A percentile compares a stretch with the other conserved stretches of the same genome.
phyloP scores from a whole-genome alignment of 805 yeast genomes.

The Barnettozyma californica region DNA sequence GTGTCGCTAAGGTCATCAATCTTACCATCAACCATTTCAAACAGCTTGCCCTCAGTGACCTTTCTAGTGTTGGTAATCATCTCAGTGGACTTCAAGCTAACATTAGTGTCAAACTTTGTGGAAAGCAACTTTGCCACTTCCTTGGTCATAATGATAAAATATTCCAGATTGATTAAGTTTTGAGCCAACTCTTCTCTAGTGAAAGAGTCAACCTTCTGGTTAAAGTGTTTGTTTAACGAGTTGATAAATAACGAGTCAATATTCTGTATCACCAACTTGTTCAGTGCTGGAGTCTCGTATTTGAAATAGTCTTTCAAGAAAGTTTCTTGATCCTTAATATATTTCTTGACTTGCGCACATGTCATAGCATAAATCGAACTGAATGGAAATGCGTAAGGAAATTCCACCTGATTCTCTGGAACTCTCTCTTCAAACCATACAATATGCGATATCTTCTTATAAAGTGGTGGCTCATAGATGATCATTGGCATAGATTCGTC shows the following conservation, averaged over 20 bases:
- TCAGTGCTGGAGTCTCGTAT: constrained; percentile 53
- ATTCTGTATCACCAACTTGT: constrained; percentile 51
- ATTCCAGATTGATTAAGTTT: constrained; percentile 81
- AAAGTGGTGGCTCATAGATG: constrained; percentile 53
- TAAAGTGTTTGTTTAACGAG: constrained; percentile 60
- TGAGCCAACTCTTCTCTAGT: constrained; percentile 90
- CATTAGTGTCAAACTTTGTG: constrained; percentile 33
- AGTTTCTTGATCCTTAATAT: constrained; percentile 55
- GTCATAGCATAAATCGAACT: constrained; percentile 84
- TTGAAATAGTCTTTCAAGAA: constrained; percentile 66
- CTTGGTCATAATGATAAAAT: constrained; percentile 68
- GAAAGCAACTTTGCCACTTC: constrained; percentile 44
- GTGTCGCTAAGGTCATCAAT: constrained; percentile 76
- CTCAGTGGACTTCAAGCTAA: constrained; percentile 46
- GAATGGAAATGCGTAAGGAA: constrained; percentile 74
- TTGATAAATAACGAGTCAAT: constrained; percentile 66
- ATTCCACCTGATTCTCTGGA: constrained; percentile 30
- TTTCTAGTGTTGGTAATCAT: constrained; percentile 56
- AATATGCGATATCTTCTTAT: constrained; percentile 54
- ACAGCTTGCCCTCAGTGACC: constrained; percentile 73
- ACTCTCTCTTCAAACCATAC: constrained; percentile 65
- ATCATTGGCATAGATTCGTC: constrained; percentile 89
- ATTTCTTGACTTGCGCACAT: constrained; percentile 67
- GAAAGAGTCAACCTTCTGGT: constrained; percentile 56
- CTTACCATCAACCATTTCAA: constrained; percentile 75